Conservation (phyloP, 2,329 filamentous ascomycete species). For the Colletotrichum ledebouriae region DNA sequence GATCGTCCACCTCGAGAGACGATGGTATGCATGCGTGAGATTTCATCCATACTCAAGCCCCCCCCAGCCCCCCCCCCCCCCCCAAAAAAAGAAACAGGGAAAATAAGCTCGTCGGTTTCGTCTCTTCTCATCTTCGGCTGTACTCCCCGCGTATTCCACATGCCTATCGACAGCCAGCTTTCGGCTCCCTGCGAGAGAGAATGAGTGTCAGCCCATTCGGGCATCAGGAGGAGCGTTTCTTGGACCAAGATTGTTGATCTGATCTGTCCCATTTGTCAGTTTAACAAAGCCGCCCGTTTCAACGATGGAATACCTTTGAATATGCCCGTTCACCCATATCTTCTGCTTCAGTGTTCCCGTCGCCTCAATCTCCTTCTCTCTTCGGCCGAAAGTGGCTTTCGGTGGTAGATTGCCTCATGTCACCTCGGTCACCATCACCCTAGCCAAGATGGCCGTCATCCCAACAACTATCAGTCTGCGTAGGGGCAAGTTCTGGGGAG, state of each 20-base stretch:
- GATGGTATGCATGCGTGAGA: too few species aligned
- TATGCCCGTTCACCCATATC: too few species aligned
- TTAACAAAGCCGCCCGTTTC: too few species aligned
- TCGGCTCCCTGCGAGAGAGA: background rate
- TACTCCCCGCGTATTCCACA: background rate
- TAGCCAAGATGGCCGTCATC: background rate
- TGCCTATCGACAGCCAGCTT: background rate
- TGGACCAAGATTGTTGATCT: too few species aligned
- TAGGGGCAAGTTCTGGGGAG: too few species aligned
- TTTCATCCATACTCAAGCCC: background rate
- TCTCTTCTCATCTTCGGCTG: constrained; percentile 21
- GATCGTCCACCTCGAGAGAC: background rate
- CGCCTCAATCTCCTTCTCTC: background rate
- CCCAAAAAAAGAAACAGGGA: too few species aligned
- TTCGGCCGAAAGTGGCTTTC: background rate
- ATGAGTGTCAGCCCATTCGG: too few species aligned
- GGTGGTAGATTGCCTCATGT: background rate
- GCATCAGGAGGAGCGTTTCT: too few species aligned
- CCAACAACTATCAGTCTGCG: background rate
- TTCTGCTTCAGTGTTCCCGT: too few species aligned
- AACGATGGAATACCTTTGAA: too few species aligned
- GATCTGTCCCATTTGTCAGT: too few species aligned
- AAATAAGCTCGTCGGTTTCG: constrained; percentile 2
- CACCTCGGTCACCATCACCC: background rate
- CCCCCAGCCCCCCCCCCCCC: too few species aligned